A percentile compares a stretch with the other conserved stretches of the same genome.
Evolutionary conservation across 805 yeast genomes (phyloP).

Genomic region (Teunomyces cretensis): DNA sequence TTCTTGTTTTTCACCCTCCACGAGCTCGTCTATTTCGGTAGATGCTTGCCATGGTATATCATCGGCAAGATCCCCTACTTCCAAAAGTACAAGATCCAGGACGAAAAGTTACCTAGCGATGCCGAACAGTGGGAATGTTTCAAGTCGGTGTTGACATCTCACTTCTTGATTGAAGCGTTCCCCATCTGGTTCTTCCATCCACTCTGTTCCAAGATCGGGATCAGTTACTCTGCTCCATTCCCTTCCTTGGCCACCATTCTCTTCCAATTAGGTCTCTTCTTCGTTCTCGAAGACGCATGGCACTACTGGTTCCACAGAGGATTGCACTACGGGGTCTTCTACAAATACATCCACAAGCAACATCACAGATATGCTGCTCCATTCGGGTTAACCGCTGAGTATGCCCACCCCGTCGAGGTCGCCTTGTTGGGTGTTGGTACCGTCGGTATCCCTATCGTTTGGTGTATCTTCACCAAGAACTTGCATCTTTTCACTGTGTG

Average conservation of each 20-base stretch:
- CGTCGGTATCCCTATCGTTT: slow-evolving; percentile 88
- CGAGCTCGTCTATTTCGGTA: slow-evolving; percentile 86
- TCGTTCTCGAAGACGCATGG: slow-evolving; percentile 90
- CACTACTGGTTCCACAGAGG: slow-evolving; percentile 94
- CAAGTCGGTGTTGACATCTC: slow-evolving; percentile 79
- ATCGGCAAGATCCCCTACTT: slow-evolving; percentile 85
- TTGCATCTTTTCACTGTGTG: slow-evolving; percentile 89
- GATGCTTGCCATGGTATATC: slow-evolving; percentile 90
- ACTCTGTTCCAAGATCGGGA: slow-evolving; percentile 77
- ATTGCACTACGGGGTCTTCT: slow-evolving; percentile 84
- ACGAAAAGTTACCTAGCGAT: slow-evolving; percentile 72
- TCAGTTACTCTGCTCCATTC: slow-evolving; percentile 79
- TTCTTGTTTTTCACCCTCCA: slow-evolving; percentile 77
- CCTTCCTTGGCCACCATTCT: slow-evolving; percentile 62
- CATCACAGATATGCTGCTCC: slow-evolving; percentile 99
- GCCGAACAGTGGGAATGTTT: slow-evolving; percentile 93
- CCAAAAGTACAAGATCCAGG: slow-evolving; percentile 86
- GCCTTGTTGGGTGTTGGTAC: slow-evolving; percentile 91
- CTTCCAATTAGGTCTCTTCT: slow-evolving; percentile 72
- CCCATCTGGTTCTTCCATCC: slow-evolving; percentile 99
- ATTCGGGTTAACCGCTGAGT: slow-evolving; percentile 94
- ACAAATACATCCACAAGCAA: slow-evolving; percentile 93
- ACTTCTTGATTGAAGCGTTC: slow-evolving; percentile 88
- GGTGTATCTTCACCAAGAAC: slow-evolving; percentile 71
- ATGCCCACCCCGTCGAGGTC: slow-evolving; percentile 95